Evolutionary conservation across 2,329 filamentous ascomycete genomes (phyloP).

Genomic region (Pseudogymnoascus sp.): DNA sequence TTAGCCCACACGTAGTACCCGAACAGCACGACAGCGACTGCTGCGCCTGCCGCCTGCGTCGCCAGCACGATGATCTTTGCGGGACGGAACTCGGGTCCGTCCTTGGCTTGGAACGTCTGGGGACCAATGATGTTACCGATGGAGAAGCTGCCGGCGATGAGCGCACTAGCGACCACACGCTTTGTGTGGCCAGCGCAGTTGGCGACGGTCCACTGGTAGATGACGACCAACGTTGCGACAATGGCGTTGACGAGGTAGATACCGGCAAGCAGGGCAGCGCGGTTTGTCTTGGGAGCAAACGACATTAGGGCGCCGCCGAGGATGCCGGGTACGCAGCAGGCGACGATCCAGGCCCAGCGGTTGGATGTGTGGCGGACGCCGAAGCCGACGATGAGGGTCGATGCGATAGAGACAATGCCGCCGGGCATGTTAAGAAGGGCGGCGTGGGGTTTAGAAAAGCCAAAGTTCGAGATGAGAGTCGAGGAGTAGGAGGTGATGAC

Average conservation of each 20-base stretch:
- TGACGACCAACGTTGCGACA: conserved; percentile 38
- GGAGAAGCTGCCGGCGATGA: conserved; percentile 42
- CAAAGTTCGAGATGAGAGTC: conserved; percentile 43
- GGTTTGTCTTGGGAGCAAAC: conserved; percentile 40
- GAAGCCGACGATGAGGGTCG: conserved; percentile 41
- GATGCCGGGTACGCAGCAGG: conserved; percentile 39
- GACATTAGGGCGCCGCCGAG: conserved; percentile 41
- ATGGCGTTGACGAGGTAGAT: conserved; percentile 46
- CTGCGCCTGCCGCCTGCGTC: conserved; percentile 29
- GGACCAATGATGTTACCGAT: conserved; percentile 50
- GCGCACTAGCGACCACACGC: conserved; percentile 40
- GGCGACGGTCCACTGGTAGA: conserved; percentile 40
- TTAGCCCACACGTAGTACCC: conserved; percentile 44
- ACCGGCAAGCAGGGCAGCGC: conserved; percentile 39
- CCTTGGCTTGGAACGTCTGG: conserved; percentile 44
- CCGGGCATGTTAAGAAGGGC: conserved; percentile 50
- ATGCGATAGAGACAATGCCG: conserved; percentile 44
- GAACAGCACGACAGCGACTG: conserved; percentile 38
- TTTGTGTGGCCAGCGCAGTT: conserved; percentile 45
- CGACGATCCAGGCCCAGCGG: conserved; percentile 44
- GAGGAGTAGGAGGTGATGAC: conserved; percentile 49
- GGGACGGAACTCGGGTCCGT: conserved; percentile 43
- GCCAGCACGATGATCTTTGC: conserved; percentile 47
- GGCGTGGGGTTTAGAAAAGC: conserved; percentile 37
- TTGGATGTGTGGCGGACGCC: conserved; percentile 41